Base-by-base conservation (phyloP, 768 basidiomycete species). In the Lanmaoa pseudosensibilis region DNA sequence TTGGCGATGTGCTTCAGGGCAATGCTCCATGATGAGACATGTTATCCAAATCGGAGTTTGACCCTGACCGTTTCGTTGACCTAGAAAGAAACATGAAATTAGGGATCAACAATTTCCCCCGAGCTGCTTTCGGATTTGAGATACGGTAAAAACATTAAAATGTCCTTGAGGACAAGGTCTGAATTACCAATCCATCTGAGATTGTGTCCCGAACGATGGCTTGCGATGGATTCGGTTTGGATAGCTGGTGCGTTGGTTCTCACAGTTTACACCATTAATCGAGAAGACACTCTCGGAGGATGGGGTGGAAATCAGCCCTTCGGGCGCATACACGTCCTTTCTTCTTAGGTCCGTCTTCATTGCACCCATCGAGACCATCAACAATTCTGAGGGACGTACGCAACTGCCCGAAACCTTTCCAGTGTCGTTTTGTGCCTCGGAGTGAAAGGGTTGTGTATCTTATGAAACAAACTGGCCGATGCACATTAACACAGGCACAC, bases 211-310 rank as follows among this genome's bases (percentile, higher is more conserved):
- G 78, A 80, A 11, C 71, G 74, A 32, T 74, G 70, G 65, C 64
- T 81, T 7, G 80, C 78, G 30, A 68, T 73, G 43, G 76, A 77
- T 60, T 73, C 74, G 7, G 50, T 80, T 23, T 80, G 76, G 75
- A 75, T 80, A 25, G 65, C 74, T 8, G 65, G 78, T 9, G 75
- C 77, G 19, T 76, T 74, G 2, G 64, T 78, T 18, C 62, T 81
- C 19, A 54, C 74, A 3, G 71, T 75, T 5, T 80, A 74, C 62
- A 62, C 69, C 23, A 77, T 81, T 25, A n/a, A n/a, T n/a, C n/a
- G 61, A 71, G 27, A 75, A 72, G 55, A 65, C 75, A n/a, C 53
- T 69, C 25, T 57, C 51, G 11, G 69, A 72, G 18, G 65, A 73
- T 13, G 77, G 78, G 7, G 54, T 57, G 25, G 58, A 64, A 16